phyloP scores from a whole-genome alignment of 2,329 filamentous ascomycete species.

The Aspergillus amoenus region DNA sequence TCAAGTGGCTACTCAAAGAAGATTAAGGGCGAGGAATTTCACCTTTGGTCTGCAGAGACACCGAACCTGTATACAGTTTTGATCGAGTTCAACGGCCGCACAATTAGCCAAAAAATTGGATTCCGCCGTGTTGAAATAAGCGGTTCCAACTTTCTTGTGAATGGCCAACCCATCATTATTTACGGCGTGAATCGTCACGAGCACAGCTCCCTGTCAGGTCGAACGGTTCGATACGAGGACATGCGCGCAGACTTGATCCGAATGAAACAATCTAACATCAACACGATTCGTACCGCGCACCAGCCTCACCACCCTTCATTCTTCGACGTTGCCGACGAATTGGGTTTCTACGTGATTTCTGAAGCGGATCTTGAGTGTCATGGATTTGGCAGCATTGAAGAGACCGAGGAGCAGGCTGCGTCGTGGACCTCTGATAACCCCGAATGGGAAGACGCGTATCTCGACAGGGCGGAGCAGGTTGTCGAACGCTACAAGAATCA shows the following conservation, averaged over 20 bases:
- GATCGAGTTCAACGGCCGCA: constrained; percentile 32
- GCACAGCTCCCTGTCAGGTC: constrained; percentile 64
- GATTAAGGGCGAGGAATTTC: constrained; percentile 55
- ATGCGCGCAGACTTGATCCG: constrained; percentile 61
- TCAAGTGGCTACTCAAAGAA: constrained; percentile 28
- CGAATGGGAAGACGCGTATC: constrained; percentile 51
- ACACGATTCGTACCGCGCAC: constrained; percentile 68
- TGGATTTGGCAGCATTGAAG: constrained; percentile 8
- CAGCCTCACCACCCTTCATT: constrained; percentile 52
- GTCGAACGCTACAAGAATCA: constrained; percentile 71
- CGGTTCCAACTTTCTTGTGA: constrained; percentile 55
- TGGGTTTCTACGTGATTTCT: constrained; percentile 11
- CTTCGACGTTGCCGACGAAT: constrained; percentile 12
- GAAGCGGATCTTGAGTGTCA: constrained; percentile 15
- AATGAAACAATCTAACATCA: constrained; percentile 72
- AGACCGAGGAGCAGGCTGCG: constrained; percentile 1
- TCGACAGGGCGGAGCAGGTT: constrained; percentile 65
- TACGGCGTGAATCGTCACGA: constrained; percentile 70
- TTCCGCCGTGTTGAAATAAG: constrained; percentile 65
- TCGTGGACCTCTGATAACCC: constrained; percentile 14
- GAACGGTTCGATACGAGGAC: constrained; percentile 62
- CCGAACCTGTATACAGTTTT: constrained; percentile 61
- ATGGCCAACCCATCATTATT: constrained; percentile 61
- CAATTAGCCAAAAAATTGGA: constrained; percentile 56
- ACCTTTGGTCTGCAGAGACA: constrained; percentile 69